These are phyloP conservation scores for Falciphora oryzae DNA, from an alignment of 2,329 filamentous ascomycete species.

Conservation along the genomic window DNA sequence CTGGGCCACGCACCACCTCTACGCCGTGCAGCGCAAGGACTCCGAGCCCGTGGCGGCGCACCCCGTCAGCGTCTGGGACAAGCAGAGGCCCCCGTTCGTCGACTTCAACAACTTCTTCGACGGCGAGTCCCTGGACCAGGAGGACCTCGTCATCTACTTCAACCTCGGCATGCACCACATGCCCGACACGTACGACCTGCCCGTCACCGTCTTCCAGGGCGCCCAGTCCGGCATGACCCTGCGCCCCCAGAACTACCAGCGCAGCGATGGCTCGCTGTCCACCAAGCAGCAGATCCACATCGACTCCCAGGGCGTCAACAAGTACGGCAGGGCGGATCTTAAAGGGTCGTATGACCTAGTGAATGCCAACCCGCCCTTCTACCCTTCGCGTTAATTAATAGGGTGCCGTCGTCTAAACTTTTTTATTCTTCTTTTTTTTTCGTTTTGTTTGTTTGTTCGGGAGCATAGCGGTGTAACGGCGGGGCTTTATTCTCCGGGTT, in stretches of 20 bases:
- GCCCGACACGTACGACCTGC: conserved; percentile 7
- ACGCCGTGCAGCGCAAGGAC: conserved; percentile 8
- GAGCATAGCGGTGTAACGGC: background rate
- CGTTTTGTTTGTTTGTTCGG: background rate
- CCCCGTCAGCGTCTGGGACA: conserved; percentile 3
- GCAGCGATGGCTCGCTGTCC: conserved; percentile 2
- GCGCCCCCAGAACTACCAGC: conserved; percentile 5
- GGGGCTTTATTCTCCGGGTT: background rate
- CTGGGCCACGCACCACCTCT: conserved; percentile 7
- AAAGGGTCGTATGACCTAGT: conserved; percentile 2
- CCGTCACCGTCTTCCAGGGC: conserved; percentile 16
- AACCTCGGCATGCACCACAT: conserved; percentile 10
- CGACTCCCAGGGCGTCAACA: background rate
- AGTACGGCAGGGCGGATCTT: conserved; percentile 5
- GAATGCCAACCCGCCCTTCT: background rate
- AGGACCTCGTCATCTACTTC: conserved; percentile 8
- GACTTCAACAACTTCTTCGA: conserved; percentile 7
- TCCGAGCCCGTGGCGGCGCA: conserved; percentile 4
- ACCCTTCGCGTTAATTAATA: background rate
- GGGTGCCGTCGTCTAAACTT: background rate
- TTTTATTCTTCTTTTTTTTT: background rate
- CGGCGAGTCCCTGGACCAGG: conserved; percentile 8
- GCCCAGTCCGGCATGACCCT: conserved; percentile 9
- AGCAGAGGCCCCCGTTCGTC: conserved; percentile 1
- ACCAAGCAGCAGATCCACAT: conserved; percentile 6